Evolutionary conservation across 805 yeast genomes (phyloP).

Genomic region (Candida boleticola): DNA sequence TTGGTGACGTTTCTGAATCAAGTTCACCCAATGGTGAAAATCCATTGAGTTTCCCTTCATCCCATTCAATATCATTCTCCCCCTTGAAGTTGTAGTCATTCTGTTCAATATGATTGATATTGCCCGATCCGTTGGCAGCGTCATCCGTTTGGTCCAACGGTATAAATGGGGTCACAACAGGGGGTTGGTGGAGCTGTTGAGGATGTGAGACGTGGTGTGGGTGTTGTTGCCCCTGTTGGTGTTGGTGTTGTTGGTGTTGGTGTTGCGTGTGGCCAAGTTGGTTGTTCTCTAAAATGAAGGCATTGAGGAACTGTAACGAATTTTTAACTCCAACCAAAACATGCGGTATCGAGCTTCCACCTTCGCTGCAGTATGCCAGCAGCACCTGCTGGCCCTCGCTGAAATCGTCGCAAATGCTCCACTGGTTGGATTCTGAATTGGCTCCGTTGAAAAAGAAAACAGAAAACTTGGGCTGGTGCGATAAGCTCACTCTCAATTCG

Average conservation of each 20-base stretch:
- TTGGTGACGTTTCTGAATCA: constrained; percentile 14
- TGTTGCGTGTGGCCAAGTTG: constrained; percentile 6
- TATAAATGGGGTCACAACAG: not conserved
- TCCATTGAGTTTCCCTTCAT: not conserved
- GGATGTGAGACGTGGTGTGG: not conserved
- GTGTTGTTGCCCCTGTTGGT: not conserved
- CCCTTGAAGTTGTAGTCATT: constrained; percentile 1
- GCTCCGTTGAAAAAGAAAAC: constrained; percentile 65
- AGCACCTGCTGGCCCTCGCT: constrained; percentile 82
- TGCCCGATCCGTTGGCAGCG: constrained; percentile 13
- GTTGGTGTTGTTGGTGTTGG: not conserved
- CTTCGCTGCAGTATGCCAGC: constrained; percentile 56
- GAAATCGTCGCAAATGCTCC: constrained; percentile 83
- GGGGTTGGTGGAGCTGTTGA: not conserved
- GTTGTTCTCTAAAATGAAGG: constrained; percentile 47
- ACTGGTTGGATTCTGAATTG: constrained; percentile 54
- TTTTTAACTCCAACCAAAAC: constrained; percentile 56
- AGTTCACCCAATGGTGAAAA: constrained; percentile 4
- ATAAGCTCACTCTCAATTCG: constrained; percentile 50
- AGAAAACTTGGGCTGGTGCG: constrained; percentile 73
- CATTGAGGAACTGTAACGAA: constrained; percentile 52
- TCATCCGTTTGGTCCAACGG: not conserved
- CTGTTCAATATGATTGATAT: constrained; percentile 9
- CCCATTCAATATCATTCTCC: constrained; percentile 1
- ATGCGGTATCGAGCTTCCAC: constrained; percentile 63